Evolutionary conservation across 441 rosid species (phyloP).

Genomic region (Gossypium gossypioides): DNA sequence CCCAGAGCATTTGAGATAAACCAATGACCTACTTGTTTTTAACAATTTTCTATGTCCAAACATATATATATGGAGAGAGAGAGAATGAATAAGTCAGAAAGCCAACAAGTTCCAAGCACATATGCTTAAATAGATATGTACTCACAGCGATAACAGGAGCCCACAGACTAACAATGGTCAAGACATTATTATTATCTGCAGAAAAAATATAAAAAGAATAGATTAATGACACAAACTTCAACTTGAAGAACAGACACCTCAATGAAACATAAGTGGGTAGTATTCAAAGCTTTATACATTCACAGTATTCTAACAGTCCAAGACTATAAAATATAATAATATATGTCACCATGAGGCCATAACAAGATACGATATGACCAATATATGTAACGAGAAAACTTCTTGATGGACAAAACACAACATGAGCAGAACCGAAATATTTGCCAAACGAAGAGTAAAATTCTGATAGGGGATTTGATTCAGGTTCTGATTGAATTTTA

Average conservation of each 20-base stretch:
- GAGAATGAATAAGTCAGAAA: neutral
- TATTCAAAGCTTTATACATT: neutral
- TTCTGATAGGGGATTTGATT: neutral
- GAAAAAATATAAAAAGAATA: slow-evolving; percentile 18
- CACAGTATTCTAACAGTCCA: neutral
- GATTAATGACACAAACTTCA: slow-evolving; percentile 13
- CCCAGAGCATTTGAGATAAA: neutral
- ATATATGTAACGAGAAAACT: neutral
- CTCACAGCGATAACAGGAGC: slow-evolving; percentile 98
- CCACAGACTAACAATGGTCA: slow-evolving; percentile 88
- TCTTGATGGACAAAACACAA: neutral
- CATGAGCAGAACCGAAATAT: neutral
- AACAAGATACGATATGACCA: neutral
- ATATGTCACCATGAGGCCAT: neutral
- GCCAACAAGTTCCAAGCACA: neutral
- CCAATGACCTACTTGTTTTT: neutral
- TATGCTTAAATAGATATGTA: slow-evolving; percentile 18
- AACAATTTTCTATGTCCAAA: neutral
- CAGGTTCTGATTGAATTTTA: neutral
- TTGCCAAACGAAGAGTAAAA: neutral
- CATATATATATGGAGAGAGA: neutral
- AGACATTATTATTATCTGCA: slow-evolving; percentile 73
- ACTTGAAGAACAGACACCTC: neutral
- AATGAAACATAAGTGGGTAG: neutral
- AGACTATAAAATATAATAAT: neutral